These are phyloP conservation scores for Begonia fuchsioides DNA, from an alignment of 306 rosid genomes.

Conservation along the genomic window DNA sequence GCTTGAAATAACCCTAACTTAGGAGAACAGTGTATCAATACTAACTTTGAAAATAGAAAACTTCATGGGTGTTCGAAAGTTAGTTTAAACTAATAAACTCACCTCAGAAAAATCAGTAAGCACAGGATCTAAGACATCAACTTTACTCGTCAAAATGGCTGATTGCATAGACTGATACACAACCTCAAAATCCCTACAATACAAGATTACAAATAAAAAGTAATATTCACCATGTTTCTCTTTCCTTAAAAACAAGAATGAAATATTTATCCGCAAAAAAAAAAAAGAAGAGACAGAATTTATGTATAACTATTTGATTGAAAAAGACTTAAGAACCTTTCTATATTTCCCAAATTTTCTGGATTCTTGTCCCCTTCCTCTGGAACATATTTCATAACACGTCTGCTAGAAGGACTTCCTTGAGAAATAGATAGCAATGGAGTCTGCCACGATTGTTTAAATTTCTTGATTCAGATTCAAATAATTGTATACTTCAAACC, in stretches of 20 bases:
- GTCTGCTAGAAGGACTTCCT: conserved; percentile 17
- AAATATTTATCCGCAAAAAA: too few species aligned
- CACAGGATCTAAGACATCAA: conserved; percentile 50
- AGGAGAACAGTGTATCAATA: conserved; percentile 9
- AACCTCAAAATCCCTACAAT: conserved; percentile 39
- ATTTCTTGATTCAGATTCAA: too few species aligned
- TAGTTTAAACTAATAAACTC: not conserved
- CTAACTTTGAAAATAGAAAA: not conserved
- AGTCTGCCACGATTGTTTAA: conserved; percentile 20
- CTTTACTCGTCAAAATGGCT: conserved; percentile 62
- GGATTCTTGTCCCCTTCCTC: conserved; percentile 18
- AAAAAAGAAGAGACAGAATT: too few species aligned
- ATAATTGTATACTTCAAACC: too few species aligned
- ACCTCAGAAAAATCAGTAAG: conserved; percentile 72
- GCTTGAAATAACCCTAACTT: conserved; percentile 64
- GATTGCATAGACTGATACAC: conserved; percentile 64
- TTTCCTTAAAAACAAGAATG: not conserved
- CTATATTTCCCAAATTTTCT: conserved; percentile 16
- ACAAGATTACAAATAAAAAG: not conserved
- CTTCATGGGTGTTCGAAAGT: not conserved
- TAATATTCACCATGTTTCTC: not conserved
- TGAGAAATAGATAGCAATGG: conserved; percentile 25
- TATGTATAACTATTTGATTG: not conserved
- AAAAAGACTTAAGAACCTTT: conserved; percentile 29
- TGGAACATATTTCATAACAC: conserved; percentile 4